Evolutionary conservation across 208 protist species (phyloP).

Genomic region (Porcisia hertigi): DNA sequence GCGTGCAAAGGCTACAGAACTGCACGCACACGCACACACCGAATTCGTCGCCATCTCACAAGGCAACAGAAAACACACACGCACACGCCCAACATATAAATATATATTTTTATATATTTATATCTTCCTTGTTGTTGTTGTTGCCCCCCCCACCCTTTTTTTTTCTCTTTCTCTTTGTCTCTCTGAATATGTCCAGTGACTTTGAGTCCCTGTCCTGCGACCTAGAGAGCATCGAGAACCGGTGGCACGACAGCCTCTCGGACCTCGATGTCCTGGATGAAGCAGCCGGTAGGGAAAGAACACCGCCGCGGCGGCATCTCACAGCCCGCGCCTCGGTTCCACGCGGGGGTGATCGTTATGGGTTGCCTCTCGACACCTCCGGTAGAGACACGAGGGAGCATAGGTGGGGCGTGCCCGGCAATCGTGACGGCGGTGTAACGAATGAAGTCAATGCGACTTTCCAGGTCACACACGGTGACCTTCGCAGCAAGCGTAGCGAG

Average conservation of each 20-base stretch:
- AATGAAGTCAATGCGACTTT: background rate
- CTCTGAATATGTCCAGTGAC: constrained; percentile 27
- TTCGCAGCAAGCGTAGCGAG: background rate
- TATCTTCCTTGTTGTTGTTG: background rate
- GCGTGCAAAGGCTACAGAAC: no score
- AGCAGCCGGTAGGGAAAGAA: constrained; percentile 4
- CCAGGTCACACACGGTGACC: background rate
- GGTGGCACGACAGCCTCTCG: background rate
- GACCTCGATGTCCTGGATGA: constrained; percentile 27
- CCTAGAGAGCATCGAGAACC: background rate
- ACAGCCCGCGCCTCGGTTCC: background rate
- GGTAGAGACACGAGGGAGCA: background rate
- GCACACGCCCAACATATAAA: no score
- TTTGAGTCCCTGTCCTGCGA: constrained; percentile 31
- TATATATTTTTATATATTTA: background rate
- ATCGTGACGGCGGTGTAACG: constrained; percentile 15
- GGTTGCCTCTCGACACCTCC: background rate
- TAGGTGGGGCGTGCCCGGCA: background rate
- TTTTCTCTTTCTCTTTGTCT: background rate
- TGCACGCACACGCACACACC: no score
- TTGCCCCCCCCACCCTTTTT: background rate
- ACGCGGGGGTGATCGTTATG: background rate
- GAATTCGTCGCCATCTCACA: no score
- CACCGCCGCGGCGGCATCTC: constrained; percentile 7
- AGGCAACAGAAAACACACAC: no score